Conservation (phyloP, 2,329 filamentous ascomycete genomes). For the Botrytis fragariae region DNA sequence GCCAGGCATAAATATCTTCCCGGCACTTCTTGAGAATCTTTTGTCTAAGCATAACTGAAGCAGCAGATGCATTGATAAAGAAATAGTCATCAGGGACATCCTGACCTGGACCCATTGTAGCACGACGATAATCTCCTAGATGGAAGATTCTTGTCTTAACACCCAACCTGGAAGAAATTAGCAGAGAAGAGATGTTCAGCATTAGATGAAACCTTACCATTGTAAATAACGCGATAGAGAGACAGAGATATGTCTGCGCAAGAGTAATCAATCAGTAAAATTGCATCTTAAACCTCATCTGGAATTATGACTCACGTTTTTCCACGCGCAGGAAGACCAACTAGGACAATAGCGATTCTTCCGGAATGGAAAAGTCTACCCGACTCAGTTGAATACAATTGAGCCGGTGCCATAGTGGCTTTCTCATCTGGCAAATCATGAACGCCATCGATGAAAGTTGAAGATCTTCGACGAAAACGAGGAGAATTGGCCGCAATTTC, state of each 20-base stretch:
- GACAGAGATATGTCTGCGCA: conserved; percentile 80
- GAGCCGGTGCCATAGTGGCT: conserved; percentile 77
- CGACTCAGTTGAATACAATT: conserved; percentile 97
- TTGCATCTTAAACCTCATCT: not conserved
- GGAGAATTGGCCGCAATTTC: conserved; percentile 90
- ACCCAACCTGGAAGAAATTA: conserved; percentile 63
- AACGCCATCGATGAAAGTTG: conserved; percentile 95
- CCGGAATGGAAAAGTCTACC: conserved; percentile 96
- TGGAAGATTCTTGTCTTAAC: conserved; percentile 99
- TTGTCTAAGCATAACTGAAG: conserved; percentile 88
- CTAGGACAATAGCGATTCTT: conserved; percentile 94
- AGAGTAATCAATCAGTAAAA: not conserved
- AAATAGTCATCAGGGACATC: conserved; percentile 97
- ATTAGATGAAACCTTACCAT: conserved; percentile 56
- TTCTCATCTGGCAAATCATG: conserved; percentile 83
- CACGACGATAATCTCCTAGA: conserved; percentile 90
- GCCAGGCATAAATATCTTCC: conserved; percentile 93
- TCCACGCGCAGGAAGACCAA: conserved; percentile 88
- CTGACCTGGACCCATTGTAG: conserved; percentile 78
- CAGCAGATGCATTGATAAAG: conserved; percentile 88
- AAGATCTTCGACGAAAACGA: conserved; percentile 86
- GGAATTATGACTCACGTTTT: conserved; percentile 67
- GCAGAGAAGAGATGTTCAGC: conserved; percentile 4
- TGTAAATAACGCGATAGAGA: conserved; percentile 90
- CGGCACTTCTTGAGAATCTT: conserved; percentile 97